Conservation (phyloP, 2,329 filamentous ascomycete species). For the Aspergillus quadricinctus region DNA sequence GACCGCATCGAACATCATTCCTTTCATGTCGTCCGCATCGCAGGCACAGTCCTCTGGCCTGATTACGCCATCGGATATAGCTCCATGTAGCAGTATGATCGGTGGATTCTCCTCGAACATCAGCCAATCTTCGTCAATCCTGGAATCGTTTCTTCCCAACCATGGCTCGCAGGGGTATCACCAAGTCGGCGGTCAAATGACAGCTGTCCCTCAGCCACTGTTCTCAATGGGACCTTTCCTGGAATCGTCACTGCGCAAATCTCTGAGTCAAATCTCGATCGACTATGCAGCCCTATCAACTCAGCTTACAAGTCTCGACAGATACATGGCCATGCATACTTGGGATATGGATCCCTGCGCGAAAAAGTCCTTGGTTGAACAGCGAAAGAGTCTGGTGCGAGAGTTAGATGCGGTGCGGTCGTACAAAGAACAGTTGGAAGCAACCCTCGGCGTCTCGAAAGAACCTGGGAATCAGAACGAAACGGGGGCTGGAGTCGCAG, state of each 20-base stretch:
- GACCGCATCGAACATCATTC: slow-evolving; percentile 5
- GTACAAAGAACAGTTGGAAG: slow-evolving; percentile 33
- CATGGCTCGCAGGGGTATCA: slow-evolving; percentile 7
- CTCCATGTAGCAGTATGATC: slow-evolving; percentile 3
- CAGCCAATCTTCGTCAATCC: slow-evolving; percentile 4
- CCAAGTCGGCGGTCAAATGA: slow-evolving; percentile 1
- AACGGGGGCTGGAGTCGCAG: background rate
- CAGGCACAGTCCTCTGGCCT: slow-evolving; percentile 11
- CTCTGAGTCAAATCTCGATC: slow-evolving; percentile 26
- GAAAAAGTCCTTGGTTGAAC: slow-evolving; percentile 33
- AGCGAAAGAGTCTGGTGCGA: slow-evolving; percentile 33
- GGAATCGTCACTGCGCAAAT: slow-evolving; percentile 15
- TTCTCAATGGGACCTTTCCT: slow-evolving; percentile 4
- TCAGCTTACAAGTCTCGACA: slow-evolving; percentile 34
- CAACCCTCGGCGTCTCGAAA: slow-evolving; percentile 13
- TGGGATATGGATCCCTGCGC: slow-evolving; percentile 33
- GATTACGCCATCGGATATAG: slow-evolving; percentile 5
- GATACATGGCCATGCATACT: slow-evolving; percentile 36
- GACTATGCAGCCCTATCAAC: slow-evolving; percentile 27
- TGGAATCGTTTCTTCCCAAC: slow-evolving; percentile 9
- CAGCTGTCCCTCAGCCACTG: slow-evolving; percentile 9
- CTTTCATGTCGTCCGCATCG: slow-evolving; percentile 8
- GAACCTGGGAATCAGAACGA: slow-evolving; percentile 2
- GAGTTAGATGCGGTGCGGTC: slow-evolving; percentile 34
- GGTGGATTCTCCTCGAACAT: slow-evolving; percentile 3